These are phyloP conservation scores for Eragrostis curvula DNA, from an alignment of 176 grass and related monocot species.

Conservation along the genomic window DNA sequence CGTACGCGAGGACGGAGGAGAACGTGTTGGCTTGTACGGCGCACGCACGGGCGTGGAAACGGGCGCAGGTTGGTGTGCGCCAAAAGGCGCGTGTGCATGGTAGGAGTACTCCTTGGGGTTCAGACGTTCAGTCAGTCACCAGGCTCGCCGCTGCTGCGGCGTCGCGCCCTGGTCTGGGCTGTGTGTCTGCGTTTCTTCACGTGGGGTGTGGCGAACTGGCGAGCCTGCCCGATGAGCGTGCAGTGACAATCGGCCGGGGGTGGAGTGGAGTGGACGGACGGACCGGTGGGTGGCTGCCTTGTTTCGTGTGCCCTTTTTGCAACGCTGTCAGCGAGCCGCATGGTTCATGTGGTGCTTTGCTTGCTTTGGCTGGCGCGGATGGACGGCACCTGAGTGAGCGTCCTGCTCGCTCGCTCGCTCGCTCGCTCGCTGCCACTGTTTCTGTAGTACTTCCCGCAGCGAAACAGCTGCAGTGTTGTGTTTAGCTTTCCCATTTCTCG, in stretches of 20 bases:
- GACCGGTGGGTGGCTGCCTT: background rate
- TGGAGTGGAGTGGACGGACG: background rate
- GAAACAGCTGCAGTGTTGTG: background rate
- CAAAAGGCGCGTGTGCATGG: too few species aligned
- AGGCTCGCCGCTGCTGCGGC: background rate
- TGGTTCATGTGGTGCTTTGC: background rate
- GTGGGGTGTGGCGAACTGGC: background rate
- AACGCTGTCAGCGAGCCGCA: background rate
- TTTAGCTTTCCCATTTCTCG: background rate
- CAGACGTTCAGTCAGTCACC: too few species aligned
- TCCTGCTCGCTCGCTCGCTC: background rate
- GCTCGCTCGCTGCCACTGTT: background rate
- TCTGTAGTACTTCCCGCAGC: background rate
- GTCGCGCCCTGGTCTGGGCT: too few species aligned
- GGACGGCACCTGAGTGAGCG: conserved; percentile 29
- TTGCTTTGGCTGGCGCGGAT: background rate
- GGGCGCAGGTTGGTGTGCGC: too few species aligned
- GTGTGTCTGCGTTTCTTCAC: background rate
- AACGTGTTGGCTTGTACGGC: too few species aligned
- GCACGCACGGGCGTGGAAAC: too few species aligned
- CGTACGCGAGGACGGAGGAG: too few species aligned
- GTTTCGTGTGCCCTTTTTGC: conserved; percentile 39
- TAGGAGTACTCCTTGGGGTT: too few species aligned
- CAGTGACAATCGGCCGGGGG: background rate
- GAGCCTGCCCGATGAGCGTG: background rate